phyloP scores from a whole-genome alignment of 257 asterid genomes.

The Salvia hispanica region DNA sequence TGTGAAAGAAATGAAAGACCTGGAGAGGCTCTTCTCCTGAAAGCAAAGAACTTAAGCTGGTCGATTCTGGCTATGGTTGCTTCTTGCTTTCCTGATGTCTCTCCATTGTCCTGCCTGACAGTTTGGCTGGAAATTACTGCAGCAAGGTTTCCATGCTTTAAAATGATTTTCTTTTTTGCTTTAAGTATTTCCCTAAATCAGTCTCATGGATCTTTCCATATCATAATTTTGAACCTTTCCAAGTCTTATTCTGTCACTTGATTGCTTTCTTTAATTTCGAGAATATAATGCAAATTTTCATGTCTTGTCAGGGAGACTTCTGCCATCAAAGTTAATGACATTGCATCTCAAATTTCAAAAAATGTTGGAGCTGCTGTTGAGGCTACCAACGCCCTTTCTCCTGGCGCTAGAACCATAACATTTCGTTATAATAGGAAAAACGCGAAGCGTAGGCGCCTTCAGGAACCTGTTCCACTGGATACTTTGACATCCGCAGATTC shows the following conservation, averaged over 20 bases:
- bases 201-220: constrained; percentile 19
- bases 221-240: neutral
- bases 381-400: constrained; percentile 78
- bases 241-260: constrained; percentile 20
- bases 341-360: constrained; percentile 86
- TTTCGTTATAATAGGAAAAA: constrained; percentile 81
- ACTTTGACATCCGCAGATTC: constrained; percentile 44
- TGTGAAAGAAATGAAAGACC: constrained; percentile 87
- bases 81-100: constrained; percentile 90
- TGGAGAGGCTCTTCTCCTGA: constrained; percentile 88
- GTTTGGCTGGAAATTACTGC: constrained; percentile 98
- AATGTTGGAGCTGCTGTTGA: constrained; percentile 94
- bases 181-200: constrained; percentile 18
- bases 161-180: constrained; percentile 19
- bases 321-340: constrained; percentile 86
- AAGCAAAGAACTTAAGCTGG: constrained; percentile 97
- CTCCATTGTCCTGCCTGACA: constrained; percentile 82
- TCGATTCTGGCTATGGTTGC: constrained; percentile 94
- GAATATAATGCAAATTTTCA: constrained; percentile 32
- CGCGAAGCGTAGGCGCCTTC: constrained; percentile 82
- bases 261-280: constrained; percentile 26
- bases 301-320: constrained; percentile 86
- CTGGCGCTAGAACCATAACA: constrained; percentile 60
- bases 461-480: constrained; percentile 58
- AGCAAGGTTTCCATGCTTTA: constrained; percentile 66